These are phyloP conservation scores for Aspergillus nanangensis DNA, from an alignment of 495 filamentous ascomycete species.

Conservation along the genomic window DNA sequence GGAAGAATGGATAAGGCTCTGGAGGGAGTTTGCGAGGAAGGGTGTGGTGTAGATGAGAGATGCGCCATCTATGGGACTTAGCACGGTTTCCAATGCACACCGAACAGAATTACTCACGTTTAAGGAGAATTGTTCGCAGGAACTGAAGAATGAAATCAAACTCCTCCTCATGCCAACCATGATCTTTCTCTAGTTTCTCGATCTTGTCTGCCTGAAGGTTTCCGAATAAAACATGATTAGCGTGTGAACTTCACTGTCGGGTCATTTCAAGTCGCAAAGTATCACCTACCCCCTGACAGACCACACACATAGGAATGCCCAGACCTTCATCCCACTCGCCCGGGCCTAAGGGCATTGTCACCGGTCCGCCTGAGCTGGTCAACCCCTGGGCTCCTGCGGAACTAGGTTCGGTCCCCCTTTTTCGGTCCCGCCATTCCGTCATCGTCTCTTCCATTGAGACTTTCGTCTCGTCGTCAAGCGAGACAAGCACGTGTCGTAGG, in stretches of 20 bases:
- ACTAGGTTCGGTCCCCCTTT: constrained; percentile 37
- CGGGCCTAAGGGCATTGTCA: constrained; percentile 74
- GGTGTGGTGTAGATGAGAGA: constrained; percentile 88
- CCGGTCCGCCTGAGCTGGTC: constrained; percentile 45
- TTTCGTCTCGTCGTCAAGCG: constrained; percentile 71
- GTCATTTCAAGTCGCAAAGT: not conserved
- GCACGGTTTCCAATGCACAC: constrained; percentile 2
- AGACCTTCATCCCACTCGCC: constrained; percentile 94
- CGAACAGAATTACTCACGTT: constrained; percentile 54
- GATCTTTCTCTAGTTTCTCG: constrained; percentile 77
- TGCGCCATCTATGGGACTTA: constrained; percentile 64
- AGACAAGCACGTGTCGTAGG: constrained; percentile 67
- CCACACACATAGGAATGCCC: constrained; percentile 84
- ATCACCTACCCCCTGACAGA: constrained; percentile 80
- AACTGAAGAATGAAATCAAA: constrained; percentile 91
- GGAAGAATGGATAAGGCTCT: constrained; percentile 79
- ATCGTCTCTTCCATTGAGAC: constrained; percentile 82
- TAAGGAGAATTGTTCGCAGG: constrained; percentile 77
- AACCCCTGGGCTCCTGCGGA: constrained; percentile 39
- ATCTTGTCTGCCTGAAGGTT: constrained; percentile 74
- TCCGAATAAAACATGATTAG: constrained; percentile 20
- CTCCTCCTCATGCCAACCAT: constrained; percentile 88
- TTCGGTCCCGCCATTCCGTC: constrained; percentile 51
- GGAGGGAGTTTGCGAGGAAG: constrained; percentile 71
- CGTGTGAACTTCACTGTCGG: not conserved